Evolutionary conservation across 2,329 filamentous ascomycete species (phyloP).

Genomic region (Colletotrichum sp.): DNA sequence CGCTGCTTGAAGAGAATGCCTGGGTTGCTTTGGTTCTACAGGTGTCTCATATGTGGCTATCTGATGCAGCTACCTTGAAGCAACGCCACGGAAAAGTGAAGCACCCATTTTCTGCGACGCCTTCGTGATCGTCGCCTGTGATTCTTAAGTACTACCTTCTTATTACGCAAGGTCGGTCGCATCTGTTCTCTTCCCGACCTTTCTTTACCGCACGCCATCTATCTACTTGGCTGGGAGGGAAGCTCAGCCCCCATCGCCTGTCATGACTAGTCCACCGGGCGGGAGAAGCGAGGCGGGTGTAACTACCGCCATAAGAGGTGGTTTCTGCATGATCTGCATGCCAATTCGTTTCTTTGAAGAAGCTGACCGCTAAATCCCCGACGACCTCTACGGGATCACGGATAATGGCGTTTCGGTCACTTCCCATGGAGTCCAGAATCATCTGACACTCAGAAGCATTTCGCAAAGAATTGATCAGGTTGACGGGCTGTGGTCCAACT

Average conservation of each 20-base stretch:
- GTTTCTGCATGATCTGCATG: no score
- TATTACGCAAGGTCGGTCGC: rapidly evolving
- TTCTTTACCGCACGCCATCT: rapidly evolving
- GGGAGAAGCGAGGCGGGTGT: background rate
- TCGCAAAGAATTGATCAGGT: background rate
- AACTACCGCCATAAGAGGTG: no score
- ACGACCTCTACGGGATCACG: background rate
- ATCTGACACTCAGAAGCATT: background rate
- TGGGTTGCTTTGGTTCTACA: background rate
- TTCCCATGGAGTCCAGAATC: background rate
- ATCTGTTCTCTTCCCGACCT: rapidly evolving
- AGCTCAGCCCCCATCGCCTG: background rate
- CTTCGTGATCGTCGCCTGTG: background rate
- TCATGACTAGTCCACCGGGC: background rate
- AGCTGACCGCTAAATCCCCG: no score
- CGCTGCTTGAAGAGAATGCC: background rate
- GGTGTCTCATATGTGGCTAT: background rate
- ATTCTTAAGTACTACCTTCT: rapidly evolving
- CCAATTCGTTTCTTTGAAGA: no score
- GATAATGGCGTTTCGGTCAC: background rate
- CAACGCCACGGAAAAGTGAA: rapidly evolving
- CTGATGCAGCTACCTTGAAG: rapidly evolving
- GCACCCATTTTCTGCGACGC: background rate
- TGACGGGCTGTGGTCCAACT: background rate
- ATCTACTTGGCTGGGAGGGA: rapidly evolving